phyloP scores from a whole-genome alignment of 768 basidiomycete genomes.

The Guyanaporus albipodus region DNA sequence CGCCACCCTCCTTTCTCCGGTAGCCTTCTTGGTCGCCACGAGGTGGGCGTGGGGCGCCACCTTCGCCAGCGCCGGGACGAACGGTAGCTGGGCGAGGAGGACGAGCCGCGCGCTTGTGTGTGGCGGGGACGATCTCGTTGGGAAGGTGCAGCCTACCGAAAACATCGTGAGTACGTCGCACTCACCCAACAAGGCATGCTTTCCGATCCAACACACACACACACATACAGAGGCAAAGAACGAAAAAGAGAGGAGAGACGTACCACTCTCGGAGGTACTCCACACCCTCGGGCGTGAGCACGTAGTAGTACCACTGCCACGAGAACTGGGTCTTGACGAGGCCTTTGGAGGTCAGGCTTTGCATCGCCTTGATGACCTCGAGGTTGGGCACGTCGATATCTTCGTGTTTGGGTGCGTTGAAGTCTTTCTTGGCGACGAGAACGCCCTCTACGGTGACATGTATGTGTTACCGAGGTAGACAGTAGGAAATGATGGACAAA shows the following conservation, averaged over 20 bases:
- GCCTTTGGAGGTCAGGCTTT: conserved; percentile 69
- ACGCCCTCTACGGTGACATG: conserved; percentile 94
- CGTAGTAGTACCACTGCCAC: conserved; percentile 99
- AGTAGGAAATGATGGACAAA: too few relatives aligned
- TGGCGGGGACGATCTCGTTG: conserved; percentile 91
- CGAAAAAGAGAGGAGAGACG: too few relatives aligned
- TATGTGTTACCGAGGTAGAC: neutral
- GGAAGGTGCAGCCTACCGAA: conserved; percentile 83
- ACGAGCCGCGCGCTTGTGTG: conserved; percentile 95
- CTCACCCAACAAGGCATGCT: neutral
- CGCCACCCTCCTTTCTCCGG: conserved; percentile 81
- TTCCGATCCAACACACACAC: neutral
- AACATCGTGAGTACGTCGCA: neutral
- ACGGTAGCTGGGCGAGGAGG: conserved; percentile 76
- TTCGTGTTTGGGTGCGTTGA: conserved; percentile 95
- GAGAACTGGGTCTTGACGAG: conserved; percentile 99
- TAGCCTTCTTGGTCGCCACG: conserved; percentile 90
- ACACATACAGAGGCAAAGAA: too few relatives aligned
- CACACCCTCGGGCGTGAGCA: conserved; percentile 93
- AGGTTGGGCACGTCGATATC: conserved; percentile 74
- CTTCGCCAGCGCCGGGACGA: conserved; percentile 66
- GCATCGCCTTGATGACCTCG: conserved; percentile 67
- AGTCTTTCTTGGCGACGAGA: conserved; percentile 99
- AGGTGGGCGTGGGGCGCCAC: conserved; percentile 82
- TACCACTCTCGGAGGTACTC: conserved; percentile 93